A percentile compares a stretch with the other conserved stretches of the same genome.
phyloP scores from a whole-genome alignment of 306 rosid genomes.

The Hippophae tibetana region DNA sequence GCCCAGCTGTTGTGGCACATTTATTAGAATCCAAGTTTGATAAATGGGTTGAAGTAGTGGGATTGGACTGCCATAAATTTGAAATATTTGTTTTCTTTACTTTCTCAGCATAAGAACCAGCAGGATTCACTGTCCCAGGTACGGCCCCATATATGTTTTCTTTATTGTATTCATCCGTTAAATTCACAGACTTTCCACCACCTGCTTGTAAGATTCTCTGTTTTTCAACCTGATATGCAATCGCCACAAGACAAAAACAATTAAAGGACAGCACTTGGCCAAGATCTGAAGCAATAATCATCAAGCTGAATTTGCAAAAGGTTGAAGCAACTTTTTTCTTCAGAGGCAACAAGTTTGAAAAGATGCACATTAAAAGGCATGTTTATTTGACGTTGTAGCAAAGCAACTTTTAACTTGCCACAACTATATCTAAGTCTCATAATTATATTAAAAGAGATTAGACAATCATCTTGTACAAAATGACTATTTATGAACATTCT shows the following conservation, averaged over 20 bases:
- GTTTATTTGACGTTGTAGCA: too few relatives aligned
- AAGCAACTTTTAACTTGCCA: too few relatives aligned
- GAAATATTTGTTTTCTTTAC: slow-evolving; percentile 24
- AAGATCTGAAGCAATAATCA: background rate
- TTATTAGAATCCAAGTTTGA: slow-evolving; percentile 21
- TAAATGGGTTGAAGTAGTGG: slow-evolving; percentile 27
- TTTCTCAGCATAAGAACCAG: slow-evolving; percentile 21
- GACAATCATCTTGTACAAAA: too few relatives aligned
- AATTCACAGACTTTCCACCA: slow-evolving; percentile 30
- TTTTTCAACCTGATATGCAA: slow-evolving; percentile 62
- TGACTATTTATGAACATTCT: too few relatives aligned
- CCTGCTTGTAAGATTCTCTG: slow-evolving; percentile 62
- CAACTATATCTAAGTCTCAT: too few relatives aligned
- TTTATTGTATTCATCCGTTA: slow-evolving; percentile 29
- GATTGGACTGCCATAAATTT: slow-evolving; percentile 22
- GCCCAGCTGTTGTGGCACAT: slow-evolving; percentile 20
- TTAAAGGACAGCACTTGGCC: background rate
- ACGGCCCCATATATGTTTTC: slow-evolving; percentile 23
- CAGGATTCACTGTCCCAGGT: slow-evolving; percentile 23
- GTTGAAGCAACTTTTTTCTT: too few relatives aligned
- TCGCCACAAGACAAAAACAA: background rate
- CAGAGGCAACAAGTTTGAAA: too few relatives aligned
- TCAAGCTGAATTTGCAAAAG: background rate
- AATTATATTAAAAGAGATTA: too few relatives aligned
- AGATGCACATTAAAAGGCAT: too few relatives aligned